phyloP scores from a whole-genome alignment of 2,329 filamentous ascomycete genomes.

The Aspergillus fructus region DNA sequence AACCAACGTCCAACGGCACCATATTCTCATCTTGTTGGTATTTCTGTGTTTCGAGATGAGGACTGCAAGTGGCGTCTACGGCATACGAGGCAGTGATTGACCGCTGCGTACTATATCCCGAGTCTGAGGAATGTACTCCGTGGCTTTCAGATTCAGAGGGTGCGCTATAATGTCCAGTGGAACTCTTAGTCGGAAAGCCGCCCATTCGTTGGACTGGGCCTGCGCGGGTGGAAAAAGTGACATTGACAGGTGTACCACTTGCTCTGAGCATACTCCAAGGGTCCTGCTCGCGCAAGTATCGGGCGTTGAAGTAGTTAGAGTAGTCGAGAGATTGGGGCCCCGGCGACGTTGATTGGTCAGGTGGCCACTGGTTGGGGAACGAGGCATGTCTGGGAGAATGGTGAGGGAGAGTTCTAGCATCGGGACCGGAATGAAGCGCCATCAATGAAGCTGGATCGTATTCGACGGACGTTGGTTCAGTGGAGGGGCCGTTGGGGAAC shows the following conservation, averaged over 20 bases:
- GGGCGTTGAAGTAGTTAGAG: constrained; percentile 20
- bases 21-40: constrained; percentile 21
- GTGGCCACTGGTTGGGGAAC: constrained; percentile 22
- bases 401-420: constrained; percentile 21
- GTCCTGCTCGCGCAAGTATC: constrained; percentile 26
- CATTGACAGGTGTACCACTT: constrained; percentile 24
- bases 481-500: constrained; percentile 13
- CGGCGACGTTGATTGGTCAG: constrained; percentile 19
- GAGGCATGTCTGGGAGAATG: constrained; percentile 20
- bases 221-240: constrained; percentile 19
- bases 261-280: constrained; percentile 35
- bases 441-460: constrained; percentile 24
- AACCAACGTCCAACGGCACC: constrained; percentile 19
- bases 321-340: constrained; percentile 22
- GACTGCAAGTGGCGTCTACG: constrained; percentile 29
- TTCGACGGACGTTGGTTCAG: constrained; percentile 17
- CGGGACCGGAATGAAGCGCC: constrained; percentile 27
- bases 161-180: constrained; percentile 26
- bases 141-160: constrained; percentile 35
- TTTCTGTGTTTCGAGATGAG: constrained; percentile 23
- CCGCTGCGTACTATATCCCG: constrained; percentile 35
- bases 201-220: constrained; percentile 17
- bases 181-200: constrained; percentile 23
- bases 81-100: constrained; percentile 31
- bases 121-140: constrained; percentile 32